Base-by-base conservation (phyloP, 331 rosid species). In the Spiraea crenata region DNA sequence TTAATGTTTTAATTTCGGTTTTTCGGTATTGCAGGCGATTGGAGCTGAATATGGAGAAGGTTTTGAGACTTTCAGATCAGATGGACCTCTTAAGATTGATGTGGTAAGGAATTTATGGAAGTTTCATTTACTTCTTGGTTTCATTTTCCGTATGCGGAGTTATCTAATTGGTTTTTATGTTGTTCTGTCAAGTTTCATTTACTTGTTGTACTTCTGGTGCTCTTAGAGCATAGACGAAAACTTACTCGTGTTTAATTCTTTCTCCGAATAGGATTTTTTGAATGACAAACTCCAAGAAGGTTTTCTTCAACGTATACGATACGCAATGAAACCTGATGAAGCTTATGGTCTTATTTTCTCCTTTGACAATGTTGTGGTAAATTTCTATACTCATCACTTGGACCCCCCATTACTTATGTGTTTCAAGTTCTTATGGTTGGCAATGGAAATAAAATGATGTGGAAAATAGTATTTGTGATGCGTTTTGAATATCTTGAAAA, bases 11-110 rank as follows among this genome's bases (percentile, higher is more conserved):
- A 12, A 9, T 17, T 77, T 9, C 5, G 42, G 20, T 76, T 75
- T 72, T 67, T 60, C 45, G 74, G 69, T 14, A 42, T 80, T 51
- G 42, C 82, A 95, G 99, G 93, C 92, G 39, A 95, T 95, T 80
- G 99, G 99, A 77, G 99, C 99, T 75, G 99, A 95, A 82, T 95
- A 95, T 81, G 99, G 99, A 72, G 99, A 95, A 83, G 99, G 96
- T 57, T 95, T 95, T 80, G 99, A 91, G 74, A 89, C 98, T 80
- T 95, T 95, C 77, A 85, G 99, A 81, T 78, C 86, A 6, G 99
- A 95, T 80, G 98, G 99, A 62, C 99, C 88, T 20, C 71, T 95
- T 40, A 89, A 95, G 85, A 88, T 95, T 74, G 99, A 95, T 64
- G 99, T 95, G 88, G 99, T 95, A 81, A 82, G 91, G 66, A 74